A percentile compares a stretch with the other conserved stretches of the same genome.
These are phyloP conservation scores for Amanita pallidorosea DNA, from an alignment of 768 basidiomycete species.

Conservation along the genomic window DNA sequence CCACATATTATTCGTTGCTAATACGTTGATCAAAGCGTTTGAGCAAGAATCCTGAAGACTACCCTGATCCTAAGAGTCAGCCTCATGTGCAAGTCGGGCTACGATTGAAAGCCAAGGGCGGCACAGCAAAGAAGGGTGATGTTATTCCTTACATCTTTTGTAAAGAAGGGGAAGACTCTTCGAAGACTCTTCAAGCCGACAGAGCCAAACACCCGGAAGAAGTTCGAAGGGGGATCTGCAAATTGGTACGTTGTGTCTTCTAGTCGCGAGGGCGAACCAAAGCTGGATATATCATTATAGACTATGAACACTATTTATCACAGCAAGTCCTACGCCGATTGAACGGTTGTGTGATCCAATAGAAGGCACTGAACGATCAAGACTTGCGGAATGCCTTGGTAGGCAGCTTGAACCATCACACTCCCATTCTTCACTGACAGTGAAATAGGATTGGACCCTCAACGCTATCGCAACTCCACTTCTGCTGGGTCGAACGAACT, in stretches of 20 bases:
- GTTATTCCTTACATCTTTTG: conserved; percentile 97
- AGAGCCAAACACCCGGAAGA: conserved; percentile 93
- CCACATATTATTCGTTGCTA: background rate
- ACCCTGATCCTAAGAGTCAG: conserved; percentile 89
- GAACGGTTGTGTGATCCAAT: conserved; percentile 95
- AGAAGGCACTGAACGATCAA: conserved; percentile 85
- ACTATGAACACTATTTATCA: conserved; percentile 86
- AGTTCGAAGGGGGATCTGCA: conserved; percentile 57
- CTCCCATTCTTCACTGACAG: background rate
- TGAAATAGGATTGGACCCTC: conserved; percentile 46
- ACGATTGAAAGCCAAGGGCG: conserved; percentile 77
- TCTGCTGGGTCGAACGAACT: conserved; percentile 43
- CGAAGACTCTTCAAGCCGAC: conserved; percentile 78
- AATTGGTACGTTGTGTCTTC: conserved; percentile 44
- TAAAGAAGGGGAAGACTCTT: conserved; percentile 53
- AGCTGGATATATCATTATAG: conserved; percentile 26
- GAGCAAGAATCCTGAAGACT: conserved; percentile 94
- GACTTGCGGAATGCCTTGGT: conserved; percentile 95
- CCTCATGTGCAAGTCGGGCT: conserved; percentile 97
- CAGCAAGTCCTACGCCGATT: conserved; percentile 87
- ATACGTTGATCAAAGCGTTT: conserved; percentile 50
- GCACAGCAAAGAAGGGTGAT: conserved; percentile 74
- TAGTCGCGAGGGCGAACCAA: background rate
- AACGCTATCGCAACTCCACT: conserved; percentile 35
- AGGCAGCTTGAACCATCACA: background rate